phyloP scores from a whole-genome alignment of 1,284 basidiomycete genomes.

The Moesziomyces sp. region DNA sequence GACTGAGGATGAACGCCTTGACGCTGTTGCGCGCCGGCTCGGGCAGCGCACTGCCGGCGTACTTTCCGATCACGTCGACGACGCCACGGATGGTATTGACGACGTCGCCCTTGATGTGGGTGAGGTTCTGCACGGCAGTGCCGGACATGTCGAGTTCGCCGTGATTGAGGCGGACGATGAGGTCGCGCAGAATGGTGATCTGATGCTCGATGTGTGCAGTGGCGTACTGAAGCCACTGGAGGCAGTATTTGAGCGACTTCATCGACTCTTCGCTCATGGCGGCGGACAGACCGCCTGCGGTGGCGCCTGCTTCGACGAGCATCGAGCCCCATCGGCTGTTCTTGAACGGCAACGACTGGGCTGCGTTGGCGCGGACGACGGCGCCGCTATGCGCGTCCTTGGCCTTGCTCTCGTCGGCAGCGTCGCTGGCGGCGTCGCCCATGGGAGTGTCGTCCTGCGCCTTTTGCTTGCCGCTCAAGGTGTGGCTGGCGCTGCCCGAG shows the following conservation, averaged over 20 bases:
- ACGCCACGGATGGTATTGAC: constrained; percentile 87
- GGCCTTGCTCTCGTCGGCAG: constrained; percentile 19
- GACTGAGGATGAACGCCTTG: constrained; percentile 80
- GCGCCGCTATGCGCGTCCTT: constrained; percentile 12
- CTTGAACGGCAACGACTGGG: constrained; percentile 62
- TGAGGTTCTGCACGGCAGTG: constrained; percentile 69
- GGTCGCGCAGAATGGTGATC: constrained; percentile 78
- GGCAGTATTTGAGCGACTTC: constrained; percentile 83
- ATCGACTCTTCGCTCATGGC: constrained; percentile 90
- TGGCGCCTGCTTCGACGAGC: constrained; percentile 81
- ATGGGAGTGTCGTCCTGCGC: constrained; percentile 14
- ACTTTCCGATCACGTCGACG: constrained; percentile 85
- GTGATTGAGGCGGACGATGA: constrained; percentile 63
- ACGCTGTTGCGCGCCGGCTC: constrained; percentile 83
- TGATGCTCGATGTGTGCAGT: constrained; percentile 87
- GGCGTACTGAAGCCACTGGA: constrained; percentile 89
- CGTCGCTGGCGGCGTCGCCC: constrained; percentile 6
- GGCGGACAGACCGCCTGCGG: constrained; percentile 77
- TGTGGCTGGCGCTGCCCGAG: constrained; percentile 9
- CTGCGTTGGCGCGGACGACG: constrained; percentile 61
- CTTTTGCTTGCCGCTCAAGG: constrained; percentile 7
- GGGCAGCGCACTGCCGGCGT: constrained; percentile 83
- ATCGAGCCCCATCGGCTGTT: constrained; percentile 81
- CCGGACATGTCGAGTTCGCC: constrained; percentile 55
- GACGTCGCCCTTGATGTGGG: constrained; percentile 81